These are phyloP conservation scores for Thoreauomyces humboldtii DNA, from an alignment of 192 early-diverging fungal species.

Conservation along the genomic window DNA sequence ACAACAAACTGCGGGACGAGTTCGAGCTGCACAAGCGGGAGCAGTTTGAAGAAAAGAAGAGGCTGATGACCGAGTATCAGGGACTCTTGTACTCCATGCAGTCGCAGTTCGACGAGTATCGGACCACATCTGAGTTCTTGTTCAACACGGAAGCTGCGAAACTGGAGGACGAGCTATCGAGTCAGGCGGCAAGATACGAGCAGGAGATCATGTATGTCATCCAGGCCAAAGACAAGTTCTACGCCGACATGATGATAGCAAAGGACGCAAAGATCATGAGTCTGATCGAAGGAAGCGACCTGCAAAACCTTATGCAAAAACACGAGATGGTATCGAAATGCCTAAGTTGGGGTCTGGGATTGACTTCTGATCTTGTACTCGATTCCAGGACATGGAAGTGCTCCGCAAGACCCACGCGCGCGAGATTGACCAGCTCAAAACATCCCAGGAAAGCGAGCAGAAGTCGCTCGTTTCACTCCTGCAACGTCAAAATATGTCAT, in stretches of 20 bases:
- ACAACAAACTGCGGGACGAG: slow-evolving; percentile 39
- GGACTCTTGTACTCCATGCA: slow-evolving; percentile 54
- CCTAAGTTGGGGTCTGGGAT: too few relatives aligned
- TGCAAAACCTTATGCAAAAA: slow-evolving; percentile 61
- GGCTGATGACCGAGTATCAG: slow-evolving; percentile 50
- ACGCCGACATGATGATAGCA: slow-evolving; percentile 63
- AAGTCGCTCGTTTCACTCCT: slow-evolving; percentile 55
- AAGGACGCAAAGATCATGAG: slow-evolving; percentile 69
- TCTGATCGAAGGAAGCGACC: slow-evolving; percentile 57
- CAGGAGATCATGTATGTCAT: slow-evolving; percentile 65
- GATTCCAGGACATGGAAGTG: slow-evolving; percentile 62
- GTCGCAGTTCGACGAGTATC: slow-evolving; percentile 60
- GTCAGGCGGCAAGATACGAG: slow-evolving; percentile 53
- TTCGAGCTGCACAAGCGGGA: slow-evolving; percentile 47
- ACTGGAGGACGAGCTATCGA: slow-evolving; percentile 57
- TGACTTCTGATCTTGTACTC: too few relatives aligned
- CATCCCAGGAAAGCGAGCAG: slow-evolving; percentile 58
- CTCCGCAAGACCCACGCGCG: slow-evolving; percentile 56
- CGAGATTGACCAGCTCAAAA: slow-evolving; percentile 60
- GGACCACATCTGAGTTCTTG: slow-evolving; percentile 52
- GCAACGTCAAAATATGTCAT: slow-evolving; percentile 55
- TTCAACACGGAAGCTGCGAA: slow-evolving; percentile 56
- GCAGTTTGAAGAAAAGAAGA: slow-evolving; percentile 57
- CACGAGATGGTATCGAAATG: slow-evolving; percentile 63
- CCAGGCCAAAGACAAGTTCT: slow-evolving; percentile 67